These are phyloP conservation scores for Claviceps purpurea DNA, from an alignment of 2,329 filamentous ascomycete genomes.

Conservation along the genomic window DNA sequence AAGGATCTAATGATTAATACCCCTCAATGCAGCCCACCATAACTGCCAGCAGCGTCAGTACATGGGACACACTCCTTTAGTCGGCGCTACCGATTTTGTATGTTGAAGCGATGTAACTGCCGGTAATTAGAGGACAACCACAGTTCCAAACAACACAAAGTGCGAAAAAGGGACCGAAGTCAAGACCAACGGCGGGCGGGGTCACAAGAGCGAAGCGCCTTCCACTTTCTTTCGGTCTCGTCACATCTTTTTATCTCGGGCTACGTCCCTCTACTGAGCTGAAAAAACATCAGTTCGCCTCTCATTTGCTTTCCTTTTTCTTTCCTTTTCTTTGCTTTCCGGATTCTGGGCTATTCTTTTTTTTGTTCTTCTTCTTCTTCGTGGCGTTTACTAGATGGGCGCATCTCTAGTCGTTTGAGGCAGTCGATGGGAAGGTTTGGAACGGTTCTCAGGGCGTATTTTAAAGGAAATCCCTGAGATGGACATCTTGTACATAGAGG, in stretches of 20 bases:
- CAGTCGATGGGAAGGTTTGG: background rate
- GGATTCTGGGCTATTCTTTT: background rate
- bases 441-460: background rate
- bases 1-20: constrained; percentile 1
- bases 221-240: background rate
- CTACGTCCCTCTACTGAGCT: background rate
- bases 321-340: background rate
- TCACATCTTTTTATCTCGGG: background rate
- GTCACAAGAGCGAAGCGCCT: background rate
- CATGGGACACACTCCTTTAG: background rate
- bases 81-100: background rate
- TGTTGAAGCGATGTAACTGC: background rate
- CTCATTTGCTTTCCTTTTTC: background rate
- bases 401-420: background rate
- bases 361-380: background rate
- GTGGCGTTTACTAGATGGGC: background rate
- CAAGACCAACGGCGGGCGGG: background rate
- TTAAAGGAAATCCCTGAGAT: background rate
- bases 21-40: background rate
- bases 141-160: background rate
- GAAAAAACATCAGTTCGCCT: background rate
- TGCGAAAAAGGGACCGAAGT: background rate
- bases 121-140: background rate
- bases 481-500: background rate
- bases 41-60: background rate